phyloP scores from a whole-genome alignment of 2,329 filamentous ascomycete genomes.

The Cadophora malorum region DNA sequence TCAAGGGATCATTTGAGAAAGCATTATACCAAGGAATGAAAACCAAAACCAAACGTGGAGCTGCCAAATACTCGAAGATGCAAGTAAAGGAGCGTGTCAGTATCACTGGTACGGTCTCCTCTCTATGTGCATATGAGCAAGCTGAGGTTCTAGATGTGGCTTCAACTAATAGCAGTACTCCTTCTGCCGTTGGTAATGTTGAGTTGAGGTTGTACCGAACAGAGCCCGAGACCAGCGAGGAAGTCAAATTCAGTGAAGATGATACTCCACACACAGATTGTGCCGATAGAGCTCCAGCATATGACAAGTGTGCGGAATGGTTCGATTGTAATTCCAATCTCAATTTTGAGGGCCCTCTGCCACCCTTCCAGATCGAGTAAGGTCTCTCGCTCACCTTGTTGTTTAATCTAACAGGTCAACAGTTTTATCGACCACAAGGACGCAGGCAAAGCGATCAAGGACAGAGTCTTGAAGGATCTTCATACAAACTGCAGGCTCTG shows the following conservation, averaged over 20 bases:
- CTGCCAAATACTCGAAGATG: conserved; percentile 24
- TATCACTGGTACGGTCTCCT: conserved; percentile 22
- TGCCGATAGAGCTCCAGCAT: conserved; percentile 23
- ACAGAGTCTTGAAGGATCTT: conserved; percentile 25
- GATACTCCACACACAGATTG: background rate
- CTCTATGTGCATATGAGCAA: background rate
- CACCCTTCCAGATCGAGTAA: conserved; percentile 37
- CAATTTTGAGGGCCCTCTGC: conserved; percentile 15
- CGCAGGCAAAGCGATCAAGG: background rate
- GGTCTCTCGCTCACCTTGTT: background rate
- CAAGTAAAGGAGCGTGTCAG: conserved; percentile 27
- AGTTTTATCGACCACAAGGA: conserved; percentile 30
- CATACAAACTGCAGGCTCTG: conserved; percentile 31
- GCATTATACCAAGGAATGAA: conserved; percentile 9
- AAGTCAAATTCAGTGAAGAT: background rate
- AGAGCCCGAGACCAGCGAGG: background rate
- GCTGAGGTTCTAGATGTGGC: conserved; percentile 3
- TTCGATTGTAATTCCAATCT: conserved; percentile 29
- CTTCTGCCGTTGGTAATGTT: conserved; percentile 28
- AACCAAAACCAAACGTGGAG: conserved; percentile 13
- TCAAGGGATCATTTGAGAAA: conserved; percentile 14
- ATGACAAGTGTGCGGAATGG: conserved; percentile 33
- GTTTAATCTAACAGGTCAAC: background rate
- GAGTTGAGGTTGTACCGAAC: conserved; percentile 23
- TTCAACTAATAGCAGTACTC: background rate